Base-by-base conservation (phyloP, 495 filamentous ascomycete genomes). In the Penicillium nucicola region DNA sequence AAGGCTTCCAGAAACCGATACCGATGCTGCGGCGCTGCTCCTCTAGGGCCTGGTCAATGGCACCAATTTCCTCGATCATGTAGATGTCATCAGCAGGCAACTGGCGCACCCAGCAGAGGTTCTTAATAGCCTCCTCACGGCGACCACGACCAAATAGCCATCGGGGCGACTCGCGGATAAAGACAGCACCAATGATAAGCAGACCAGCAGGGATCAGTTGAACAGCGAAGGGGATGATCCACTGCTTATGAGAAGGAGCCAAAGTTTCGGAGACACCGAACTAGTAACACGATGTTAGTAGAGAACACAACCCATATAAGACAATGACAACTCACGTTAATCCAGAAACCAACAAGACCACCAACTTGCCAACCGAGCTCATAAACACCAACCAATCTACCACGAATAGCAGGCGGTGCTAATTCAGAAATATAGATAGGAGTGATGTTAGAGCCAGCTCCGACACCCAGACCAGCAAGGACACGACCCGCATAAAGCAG, bases 391-490 rank as follows among this genome's bases (percentile, higher is more conserved):
- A 92, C 86, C 31, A 95, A 77, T 18, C 88, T 80, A 15, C 89
- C 89, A 44, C 89, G 83, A 56, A 89, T 89, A 47, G 88, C 86
- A 55, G 88, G 87, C 6, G 86, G 88, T 6, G 88, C 81, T 53
- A 95, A 80, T 66, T 95, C 89, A 32, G 88, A 78, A 52, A 89
- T 84, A 61, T 92, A 92, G 28, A 92, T 84, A 2, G 89, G 89
- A 22, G 88, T 86, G 49, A 89, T 74, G 19, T 87, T 80, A 5
- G 87, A 90, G 15, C 82, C 83, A 53, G 90, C 88, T 56, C 89
- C 89, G 42, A 91, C 82, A 48, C 83, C 86, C 33, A 93, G 58
- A 45, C 89, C 89, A 45, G 82, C 77, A 20, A 92, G 76, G 35
- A 89, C 80, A 57, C 89, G 84, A 12, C 89, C 89, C 44, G 74